phyloP scores from a whole-genome alignment of 345 rosid genomes.

The Bruguiera gymnorhiza region DNA sequence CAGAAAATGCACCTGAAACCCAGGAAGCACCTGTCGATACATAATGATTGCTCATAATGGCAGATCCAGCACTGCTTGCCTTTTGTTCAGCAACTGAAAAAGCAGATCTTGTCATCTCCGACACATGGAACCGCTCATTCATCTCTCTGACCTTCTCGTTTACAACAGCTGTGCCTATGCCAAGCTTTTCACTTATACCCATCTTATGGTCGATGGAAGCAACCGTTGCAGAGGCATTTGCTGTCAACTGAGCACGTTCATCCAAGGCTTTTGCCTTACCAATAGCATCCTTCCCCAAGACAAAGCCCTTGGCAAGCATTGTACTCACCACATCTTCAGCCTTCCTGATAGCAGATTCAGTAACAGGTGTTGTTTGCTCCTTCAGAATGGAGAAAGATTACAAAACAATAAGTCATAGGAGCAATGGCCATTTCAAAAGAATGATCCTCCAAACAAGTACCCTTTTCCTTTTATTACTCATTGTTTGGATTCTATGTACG shows the following conservation, averaged over 20 bases:
- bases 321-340: slow-evolving; percentile 57
- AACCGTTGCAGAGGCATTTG: slow-evolving; percentile 45
- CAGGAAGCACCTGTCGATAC: slow-evolving; percentile 44
- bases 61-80: slow-evolving; percentile 38
- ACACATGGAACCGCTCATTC: slow-evolving; percentile 40
- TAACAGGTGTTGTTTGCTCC: not conserved
- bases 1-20: slow-evolving; percentile 37
- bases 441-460: not conserved
- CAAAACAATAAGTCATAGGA: not conserved
- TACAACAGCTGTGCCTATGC: slow-evolving; percentile 34
- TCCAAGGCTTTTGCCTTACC: slow-evolving; percentile 44
- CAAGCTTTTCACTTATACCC: slow-evolving; percentile 40
- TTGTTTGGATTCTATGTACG: too few species aligned
- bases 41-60: slow-evolving; percentile 40
- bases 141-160: slow-evolving; percentile 43
- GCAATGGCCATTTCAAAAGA: not conserved
- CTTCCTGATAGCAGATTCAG: slow-evolving; percentile 31
- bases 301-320: slow-evolving; percentile 53
- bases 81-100: slow-evolving; percentile 41
- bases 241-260: slow-evolving; percentile 39
- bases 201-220: slow-evolving; percentile 39
- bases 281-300: slow-evolving; percentile 53
- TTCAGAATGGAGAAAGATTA: not conserved
- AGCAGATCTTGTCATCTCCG: slow-evolving; percentile 40
- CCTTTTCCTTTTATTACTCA: too few species aligned